Base-by-base conservation (phyloP, 441 rosid genomes). In the Pelargonium citronellum region DNA sequence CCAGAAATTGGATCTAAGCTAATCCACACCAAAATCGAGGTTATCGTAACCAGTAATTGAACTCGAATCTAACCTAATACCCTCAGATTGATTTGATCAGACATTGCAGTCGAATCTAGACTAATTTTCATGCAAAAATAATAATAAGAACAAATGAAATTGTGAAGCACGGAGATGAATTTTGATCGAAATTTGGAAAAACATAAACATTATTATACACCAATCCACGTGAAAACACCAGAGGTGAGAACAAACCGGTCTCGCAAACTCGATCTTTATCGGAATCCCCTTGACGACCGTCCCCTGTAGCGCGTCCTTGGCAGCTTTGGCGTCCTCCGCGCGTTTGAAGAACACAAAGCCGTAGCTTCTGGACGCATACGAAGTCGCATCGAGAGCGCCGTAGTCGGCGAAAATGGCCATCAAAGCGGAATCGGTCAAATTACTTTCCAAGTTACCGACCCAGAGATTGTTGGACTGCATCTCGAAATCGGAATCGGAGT, bases 181-280 rank as follows among this genome's bases (percentile, higher is more conserved):
- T 24, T 77, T 69, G 67, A 39, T 71, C 67, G n/a, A 53, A 63
- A 66, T 8, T 44, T 43, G 66, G 44, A 64, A 37, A 58, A 69
- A 60, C 16, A 47, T 8, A 16, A 64, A 41, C 62, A 64, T 64
- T 12, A 66, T 71, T 5, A 66, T 67, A 15, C 30, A 69, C 5
- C 8, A 69, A 68, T 55, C 44, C 39, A 71, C 24, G 68, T 65
- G 22, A 19, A 58, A 78, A 47, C 74, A 64, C 43, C 78, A 83
- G 72, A 83, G 78, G 15, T 68, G 69, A 77, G 84, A 71, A 86
- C 96, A 71, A 92, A 92, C 98, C 98, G 95, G 96, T 79, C 96
- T 80, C 13, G 95, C 95, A 81, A 81, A 92, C 87, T 90, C 92
- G 87, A 90, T 89, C 68, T 82, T 92, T 58, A 92, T 74, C 58